Evolutionary conservation across 2,329 filamentous ascomycete species (phyloP), one percentile per base, ranked within the genome.

Genomic region (Dryadomyces quercus-mongolicae): DNA sequence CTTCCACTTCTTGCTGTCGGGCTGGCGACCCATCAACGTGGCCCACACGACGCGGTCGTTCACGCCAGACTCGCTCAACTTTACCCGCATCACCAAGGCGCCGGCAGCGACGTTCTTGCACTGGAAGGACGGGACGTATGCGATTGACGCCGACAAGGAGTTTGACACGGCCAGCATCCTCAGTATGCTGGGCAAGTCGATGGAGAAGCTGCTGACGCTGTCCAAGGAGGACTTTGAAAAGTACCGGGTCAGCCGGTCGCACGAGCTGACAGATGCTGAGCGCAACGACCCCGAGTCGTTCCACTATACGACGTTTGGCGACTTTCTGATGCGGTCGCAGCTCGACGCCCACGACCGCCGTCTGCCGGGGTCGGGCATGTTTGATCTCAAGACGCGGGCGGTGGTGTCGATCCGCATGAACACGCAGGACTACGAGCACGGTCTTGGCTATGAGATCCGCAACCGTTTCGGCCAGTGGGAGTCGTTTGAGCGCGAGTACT

Each of bases 111-210:
- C 90, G 47, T 95, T 96, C 63, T 72, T 96, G 16, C 81, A 87
- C 52, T 87, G 84, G 68, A 86, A 87, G 60, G 47, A 51, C 48
- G 92, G 91, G 1, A 79, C 83, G 0, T 98, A 98, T 66, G 91
- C 92, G 5, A 93, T 98, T 56, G 93, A 98, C 66, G 88, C 91
- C 0, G 93, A 98, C 69, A 98, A 97, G 70, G 80, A 95, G 65
- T 93, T 82, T 61, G 91, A 96, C 62, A 78, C 73, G 8, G 85
- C 87, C 36, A 97, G 88, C 60, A 81, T 98, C 36, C 76, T 98
- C 51, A 93, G 86, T 69, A 89, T 92, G 76, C 78, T 98, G 16
- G 93, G 93, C 15, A 93, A 94, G 64, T 95, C 91, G 0, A 90
- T 98, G 83, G 93, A 98, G 68, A 96, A 97, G 69, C 77, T 97